Conservation (phyloP, 169 alveolate genomes). For the Eimeria sp. region DNA sequence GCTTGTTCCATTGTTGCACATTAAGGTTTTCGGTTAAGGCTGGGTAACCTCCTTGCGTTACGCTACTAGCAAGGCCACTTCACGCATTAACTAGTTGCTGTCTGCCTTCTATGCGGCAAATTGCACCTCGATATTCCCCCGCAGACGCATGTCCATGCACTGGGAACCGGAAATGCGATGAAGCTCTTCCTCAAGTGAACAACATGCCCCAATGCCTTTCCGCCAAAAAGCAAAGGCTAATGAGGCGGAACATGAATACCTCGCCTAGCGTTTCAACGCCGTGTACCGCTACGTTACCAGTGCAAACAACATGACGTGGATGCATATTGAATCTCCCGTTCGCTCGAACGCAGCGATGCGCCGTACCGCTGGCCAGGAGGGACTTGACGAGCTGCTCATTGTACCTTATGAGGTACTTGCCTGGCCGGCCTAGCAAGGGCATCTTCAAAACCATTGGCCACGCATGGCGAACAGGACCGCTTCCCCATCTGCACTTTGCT, state of each 20-base stretch:
- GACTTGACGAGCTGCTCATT: background rate
- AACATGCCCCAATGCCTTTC: background rate
- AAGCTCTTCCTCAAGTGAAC: background rate
- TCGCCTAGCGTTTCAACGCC: background rate
- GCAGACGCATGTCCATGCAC: background rate
- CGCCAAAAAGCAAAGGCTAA: background rate
- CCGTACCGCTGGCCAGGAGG: background rate
- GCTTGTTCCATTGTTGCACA: too few species aligned
- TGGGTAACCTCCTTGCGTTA: background rate
- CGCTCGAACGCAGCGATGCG: background rate
- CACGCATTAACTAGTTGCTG: background rate
- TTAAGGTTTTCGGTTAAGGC: background rate
- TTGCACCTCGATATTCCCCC: background rate
- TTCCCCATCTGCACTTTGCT: too few species aligned
- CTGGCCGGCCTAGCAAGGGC: background rate
- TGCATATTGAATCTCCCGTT: background rate
- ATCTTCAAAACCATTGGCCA: background rate
- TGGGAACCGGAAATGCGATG: background rate
- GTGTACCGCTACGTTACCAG: background rate
- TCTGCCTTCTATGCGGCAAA: background rate
- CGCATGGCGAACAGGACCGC: too few species aligned
- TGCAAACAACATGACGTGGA: background rate
- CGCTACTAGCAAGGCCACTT: background rate
- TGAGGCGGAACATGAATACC: background rate
- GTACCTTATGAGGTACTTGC: too few species aligned